phyloP scores from a whole-genome alignment of 2,329 filamentous ascomycete species.

The Pleurostoma richardsiae region DNA sequence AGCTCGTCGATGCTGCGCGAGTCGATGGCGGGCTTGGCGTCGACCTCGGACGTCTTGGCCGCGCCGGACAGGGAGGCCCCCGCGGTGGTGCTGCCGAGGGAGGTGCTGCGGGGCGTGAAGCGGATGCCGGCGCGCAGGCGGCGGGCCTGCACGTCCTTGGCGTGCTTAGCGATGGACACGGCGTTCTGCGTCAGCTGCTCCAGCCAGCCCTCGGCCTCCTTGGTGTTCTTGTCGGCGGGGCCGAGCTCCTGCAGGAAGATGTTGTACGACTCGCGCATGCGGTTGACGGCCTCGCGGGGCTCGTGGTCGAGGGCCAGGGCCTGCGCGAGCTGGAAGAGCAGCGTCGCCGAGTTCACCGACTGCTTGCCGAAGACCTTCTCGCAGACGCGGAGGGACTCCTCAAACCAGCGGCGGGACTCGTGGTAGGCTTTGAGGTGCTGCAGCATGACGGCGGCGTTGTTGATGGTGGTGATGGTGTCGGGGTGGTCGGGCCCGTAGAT shows the following conservation, averaged over 20 bases:
- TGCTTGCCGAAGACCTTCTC: constrained; percentile 84
- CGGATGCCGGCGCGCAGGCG: constrained; percentile 66
- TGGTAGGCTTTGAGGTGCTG: constrained; percentile 93
- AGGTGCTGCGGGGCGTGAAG: constrained; percentile 60
- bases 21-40: constrained; percentile 47
- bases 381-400: constrained; percentile 83
- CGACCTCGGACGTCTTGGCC: constrained; percentile 11
- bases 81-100: constrained; percentile 43
- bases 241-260: constrained; percentile 89
- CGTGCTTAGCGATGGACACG: constrained; percentile 88
- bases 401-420: constrained; percentile 94
- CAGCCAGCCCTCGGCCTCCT: constrained; percentile 94
- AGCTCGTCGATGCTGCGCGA: constrained; percentile 88
- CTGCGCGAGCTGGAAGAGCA: constrained; percentile 95
- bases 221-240: constrained; percentile 91
- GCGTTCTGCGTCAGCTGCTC: constrained; percentile 95
- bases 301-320: constrained; percentile 94
- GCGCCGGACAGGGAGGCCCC: constrained; percentile 22
- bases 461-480: constrained; percentile 96
- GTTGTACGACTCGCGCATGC: constrained; percentile 95
- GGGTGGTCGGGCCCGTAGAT: constrained; percentile 93
- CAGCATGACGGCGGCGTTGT: constrained; percentile 98
- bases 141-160: constrained; percentile 76
- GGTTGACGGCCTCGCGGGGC: constrained; percentile 81
- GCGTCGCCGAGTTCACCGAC: constrained; percentile 88